Evolutionary conservation across 2,329 filamentous ascomycete species (phyloP).

Genomic region (Pseudogymnoascus sp.): DNA sequence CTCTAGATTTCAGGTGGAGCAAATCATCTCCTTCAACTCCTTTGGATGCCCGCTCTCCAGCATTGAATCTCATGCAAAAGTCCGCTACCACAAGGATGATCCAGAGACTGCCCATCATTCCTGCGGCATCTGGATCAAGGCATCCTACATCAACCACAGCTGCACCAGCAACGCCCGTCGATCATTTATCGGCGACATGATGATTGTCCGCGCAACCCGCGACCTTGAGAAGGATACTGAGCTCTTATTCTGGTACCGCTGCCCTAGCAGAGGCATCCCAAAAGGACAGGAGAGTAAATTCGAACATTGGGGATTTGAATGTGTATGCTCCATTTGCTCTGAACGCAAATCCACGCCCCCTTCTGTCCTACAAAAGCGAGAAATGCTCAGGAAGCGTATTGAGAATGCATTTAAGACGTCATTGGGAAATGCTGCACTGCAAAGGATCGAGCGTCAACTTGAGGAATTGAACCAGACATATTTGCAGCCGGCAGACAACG

Average conservation of each 20-base stretch:
- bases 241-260: slow-evolving; percentile 36
- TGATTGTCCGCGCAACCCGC: slow-evolving; percentile 39
- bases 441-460: slow-evolving; percentile 17
- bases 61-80: not conserved
- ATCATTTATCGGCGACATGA: slow-evolving; percentile 49
- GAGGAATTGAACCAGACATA: slow-evolving; percentile 22
- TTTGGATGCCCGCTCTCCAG: slow-evolving; percentile 33
- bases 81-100: slow-evolving; percentile 33
- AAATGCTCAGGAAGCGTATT: not conserved
- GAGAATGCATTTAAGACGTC: not conserved
- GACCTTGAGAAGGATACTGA: slow-evolving; percentile 40
- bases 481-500: slow-evolving; percentile 18
- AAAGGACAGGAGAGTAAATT: slow-evolving; percentile 26
- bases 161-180: slow-evolving; percentile 44
- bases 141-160: slow-evolving; percentile 46
- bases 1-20: slow-evolving; percentile 35
- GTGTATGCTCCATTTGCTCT: slow-evolving; percentile 29
- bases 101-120: slow-evolving; percentile 32
- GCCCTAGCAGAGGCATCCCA: slow-evolving; percentile 19
- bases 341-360: not conserved
- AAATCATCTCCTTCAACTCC: slow-evolving; percentile 36
- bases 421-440: not conserved
- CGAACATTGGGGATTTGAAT: slow-evolving; percentile 35
- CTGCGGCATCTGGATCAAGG: slow-evolving; percentile 39
- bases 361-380: not conserved